Base-by-base conservation (phyloP, 139 green algal species). In the Spirogloea muscicola region DNA sequence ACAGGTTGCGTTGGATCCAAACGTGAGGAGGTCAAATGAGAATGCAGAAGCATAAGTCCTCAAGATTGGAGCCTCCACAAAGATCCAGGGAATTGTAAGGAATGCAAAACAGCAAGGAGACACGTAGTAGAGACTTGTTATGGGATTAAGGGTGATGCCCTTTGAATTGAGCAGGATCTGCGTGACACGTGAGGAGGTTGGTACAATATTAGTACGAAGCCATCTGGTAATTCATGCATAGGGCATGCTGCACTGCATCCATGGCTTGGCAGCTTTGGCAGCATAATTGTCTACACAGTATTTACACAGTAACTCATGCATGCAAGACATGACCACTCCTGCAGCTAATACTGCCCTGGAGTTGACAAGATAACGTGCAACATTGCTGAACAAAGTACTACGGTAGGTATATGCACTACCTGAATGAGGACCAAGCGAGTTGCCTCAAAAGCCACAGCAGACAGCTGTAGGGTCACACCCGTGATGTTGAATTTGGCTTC, bases 81-180 rank as follows among this genome's bases (percentile, higher is more conserved):
- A 68, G 52, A 79, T 59, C 74, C 91, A 93, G 25, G 90, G 89
- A 7, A 92, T 43, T 10, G 87, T n/a, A 42, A 96, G 79, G 64
- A 87, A 92, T 33, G 88, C 33, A 4, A 92, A 60, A 81, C 86
- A 94, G 7, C 85, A 86, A 0, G 91, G 91, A 1, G 91, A 93
- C 34, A 96, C 86, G 77, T 96, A 96, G 86, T 95, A 96, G 21
- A 96, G 79, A 25, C 74, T 90, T 66, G 91, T 90, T 44, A 96
- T 83, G 18, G 89, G 87, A 76, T 96, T 96, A 84, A 96, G 88
- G 68, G 88, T 88, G 48, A 90, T 73, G 42, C 90, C 91, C 74
- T 88, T 89, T 80, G 72, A 87, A 71, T 90, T 91, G 39, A 98
- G 89, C 44, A 98, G 84, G 29, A 98, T 86, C 74, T 74, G 65